Percentiles rank a stretch among this genome's conserved stretches.
phyloP scores from a whole-genome alignment of 2,329 filamentous ascomycete genomes.

The Byssochlamys sp. region DNA sequence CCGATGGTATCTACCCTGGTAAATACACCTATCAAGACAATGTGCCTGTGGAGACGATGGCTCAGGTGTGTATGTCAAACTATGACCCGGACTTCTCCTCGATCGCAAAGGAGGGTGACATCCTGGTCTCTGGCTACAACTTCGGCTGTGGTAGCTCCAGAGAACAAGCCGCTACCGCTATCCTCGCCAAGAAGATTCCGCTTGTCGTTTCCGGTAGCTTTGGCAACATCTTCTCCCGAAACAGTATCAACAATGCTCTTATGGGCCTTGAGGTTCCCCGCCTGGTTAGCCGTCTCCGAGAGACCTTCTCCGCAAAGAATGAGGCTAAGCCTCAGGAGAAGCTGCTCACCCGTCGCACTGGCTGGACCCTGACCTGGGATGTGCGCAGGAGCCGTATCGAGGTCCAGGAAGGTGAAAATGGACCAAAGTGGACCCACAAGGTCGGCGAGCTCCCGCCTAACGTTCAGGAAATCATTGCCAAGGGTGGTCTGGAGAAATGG shows the following conservation, averaged over 20 bases:
- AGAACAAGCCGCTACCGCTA: conserved; percentile 81
- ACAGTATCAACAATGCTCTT: conserved; percentile 36
- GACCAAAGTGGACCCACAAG: conserved; percentile 64
- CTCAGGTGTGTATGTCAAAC: conserved; percentile 84
- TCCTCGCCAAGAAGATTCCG: conserved; percentile 69
- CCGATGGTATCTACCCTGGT: conserved; percentile 83
- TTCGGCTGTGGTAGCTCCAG: conserved; percentile 75
- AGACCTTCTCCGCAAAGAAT: conserved; percentile 27
- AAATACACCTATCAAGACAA: conserved; percentile 89
- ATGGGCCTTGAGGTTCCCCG: conserved; percentile 30
- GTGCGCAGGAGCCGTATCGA: conserved; percentile 60
- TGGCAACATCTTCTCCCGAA: conserved; percentile 69
- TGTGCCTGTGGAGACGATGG: conserved; percentile 68
- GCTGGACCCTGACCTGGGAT: conserved; percentile 79
- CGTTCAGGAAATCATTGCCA: conserved; percentile 74
- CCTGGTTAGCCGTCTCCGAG: conserved; percentile 24
- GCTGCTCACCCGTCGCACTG: conserved; percentile 60
- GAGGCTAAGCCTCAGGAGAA: conserved; percentile 35
- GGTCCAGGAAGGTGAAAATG: conserved; percentile 59
- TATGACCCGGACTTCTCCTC: conserved; percentile 66
- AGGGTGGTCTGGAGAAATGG: conserved; percentile 73
- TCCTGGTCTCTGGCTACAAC: conserved; percentile 76
- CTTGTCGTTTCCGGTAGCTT: conserved; percentile 74
- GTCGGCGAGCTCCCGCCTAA: conserved; percentile 76
- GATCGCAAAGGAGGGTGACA: conserved; percentile 60